Base-by-base conservation (phyloP, 192 early-diverging fungal genomes). In the Geranomyces variabilis region DNA sequence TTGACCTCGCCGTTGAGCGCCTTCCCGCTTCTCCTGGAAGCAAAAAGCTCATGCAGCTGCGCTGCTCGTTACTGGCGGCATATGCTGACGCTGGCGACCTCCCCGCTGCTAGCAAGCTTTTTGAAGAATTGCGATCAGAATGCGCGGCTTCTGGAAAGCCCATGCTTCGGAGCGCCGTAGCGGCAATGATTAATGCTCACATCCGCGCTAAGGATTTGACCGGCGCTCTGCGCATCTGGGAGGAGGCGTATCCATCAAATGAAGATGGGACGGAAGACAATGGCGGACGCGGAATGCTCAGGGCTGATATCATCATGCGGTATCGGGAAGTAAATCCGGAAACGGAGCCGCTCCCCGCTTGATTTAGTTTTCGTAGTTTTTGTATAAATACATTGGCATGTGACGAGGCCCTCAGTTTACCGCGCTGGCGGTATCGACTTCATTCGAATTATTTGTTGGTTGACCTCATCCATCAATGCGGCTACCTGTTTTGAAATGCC, bases 391-490 rank as follows among this genome's bases (percentile, higher is more conserved):
- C 36, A 41, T 41, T 10, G 10, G 10, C 36, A 3, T 41, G 36
- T 3, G 36, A 10, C 36, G 10, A 3, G 36, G 36, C 36, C 36
- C 10, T 10, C 10, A 41, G 36, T 4, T 82, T 72, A 82, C 46
- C 80, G 76, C 13, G 80, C 77, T 26, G 80, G 75, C 19, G 81
- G 71, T 22, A 83, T 44, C 12, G 80, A 77, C 63, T 82, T 66
- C 15, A 86, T 69, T 62, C 79, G 81, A n/a, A 75, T 61, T n/a
- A 83, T 70, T 48, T 82, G 75, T 6, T 46, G 48, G 48, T 83
- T 86, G 21, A 86, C 48, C 61, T 88, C 79, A 58, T 84, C 82
- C 67, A 82, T 73, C 47, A 85, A 68, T 51, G 33, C 62, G 59
- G 75, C 53, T 19, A 83, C 82, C 46, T 85, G 75, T n/a, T 75